A percentile compares a stretch with the other conserved stretches of the same genome.
phyloP scores from a whole-genome alignment of 169 alveolate species.

The Neospora caninum region DNA sequence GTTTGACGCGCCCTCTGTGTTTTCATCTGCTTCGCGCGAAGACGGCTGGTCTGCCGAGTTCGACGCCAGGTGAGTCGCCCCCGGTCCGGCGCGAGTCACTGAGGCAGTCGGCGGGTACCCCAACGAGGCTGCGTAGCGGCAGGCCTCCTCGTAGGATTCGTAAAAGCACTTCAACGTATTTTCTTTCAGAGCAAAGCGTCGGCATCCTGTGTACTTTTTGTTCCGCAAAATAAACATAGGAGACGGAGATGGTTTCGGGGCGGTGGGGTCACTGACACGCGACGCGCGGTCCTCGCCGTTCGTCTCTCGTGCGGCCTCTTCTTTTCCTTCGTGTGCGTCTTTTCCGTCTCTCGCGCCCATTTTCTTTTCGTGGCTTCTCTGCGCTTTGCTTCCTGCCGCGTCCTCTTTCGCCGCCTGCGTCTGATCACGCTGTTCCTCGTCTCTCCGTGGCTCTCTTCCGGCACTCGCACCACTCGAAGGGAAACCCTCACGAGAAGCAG shows the following conservation, averaged over 20 bases:
- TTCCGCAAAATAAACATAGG: not conserved
- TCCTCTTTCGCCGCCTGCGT: not conserved
- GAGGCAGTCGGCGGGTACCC: not conserved
- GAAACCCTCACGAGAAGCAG: too few species aligned
- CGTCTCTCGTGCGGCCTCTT: not conserved
- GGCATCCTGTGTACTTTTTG: not conserved
- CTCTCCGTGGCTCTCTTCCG: not conserved
- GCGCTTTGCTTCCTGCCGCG: not conserved
- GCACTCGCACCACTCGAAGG: too few species aligned
- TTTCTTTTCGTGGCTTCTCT: not conserved
- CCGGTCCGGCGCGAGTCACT: not conserved
- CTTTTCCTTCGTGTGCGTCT: not conserved
- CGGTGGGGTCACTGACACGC: not conserved
- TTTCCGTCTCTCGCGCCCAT: not conserved
- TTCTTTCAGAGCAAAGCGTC: not conserved
- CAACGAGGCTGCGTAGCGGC: not conserved
- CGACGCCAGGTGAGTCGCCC: not conserved
- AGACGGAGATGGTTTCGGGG: not conserved
- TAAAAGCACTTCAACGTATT: not conserved
- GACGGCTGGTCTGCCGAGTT: too few species aligned
- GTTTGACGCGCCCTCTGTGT: too few species aligned
- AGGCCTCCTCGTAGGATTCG: conserved; percentile 7
- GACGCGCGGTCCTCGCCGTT: not conserved
- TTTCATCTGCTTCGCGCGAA: too few species aligned
- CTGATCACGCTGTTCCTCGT: not conserved